Evolutionary conservation across 2,329 filamentous ascomycete species (phyloP).

Genomic region (Nemania sp.): DNA sequence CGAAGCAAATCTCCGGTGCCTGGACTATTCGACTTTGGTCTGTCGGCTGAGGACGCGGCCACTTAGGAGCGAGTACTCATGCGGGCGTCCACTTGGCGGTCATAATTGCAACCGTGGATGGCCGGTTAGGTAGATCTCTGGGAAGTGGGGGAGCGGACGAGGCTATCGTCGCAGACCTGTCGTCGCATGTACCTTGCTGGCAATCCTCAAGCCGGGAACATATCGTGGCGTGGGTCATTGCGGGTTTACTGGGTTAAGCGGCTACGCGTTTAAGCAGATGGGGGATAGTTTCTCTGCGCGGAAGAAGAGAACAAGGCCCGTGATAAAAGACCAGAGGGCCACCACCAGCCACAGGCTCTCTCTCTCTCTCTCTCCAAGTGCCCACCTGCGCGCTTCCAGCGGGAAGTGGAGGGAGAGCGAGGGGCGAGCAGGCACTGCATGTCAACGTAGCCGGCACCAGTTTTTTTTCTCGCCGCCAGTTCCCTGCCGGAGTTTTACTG

Average conservation of each 20-base stretch:
- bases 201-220: conserved; percentile 1
- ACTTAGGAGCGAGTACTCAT: conserved; percentile 35
- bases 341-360: conserved; percentile 6
- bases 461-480: conserved; percentile 34
- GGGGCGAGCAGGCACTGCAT: conserved; percentile 18
- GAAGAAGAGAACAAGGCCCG: background rate
- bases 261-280: background rate
- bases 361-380: conserved; percentile 5
- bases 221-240: conserved; percentile 6
- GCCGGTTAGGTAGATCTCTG: conserved; percentile 19
- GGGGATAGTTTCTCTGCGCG: background rate
- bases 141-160: conserved; percentile 24
- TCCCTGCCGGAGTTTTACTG: conserved; percentile 33
- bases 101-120: conserved; percentile 22
- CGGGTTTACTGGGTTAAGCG: background rate
- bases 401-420: conserved; percentile 1
- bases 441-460: conserved; percentile 28
- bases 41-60: conserved; percentile 37
- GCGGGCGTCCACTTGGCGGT: conserved; percentile 35
- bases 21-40: conserved; percentile 20
- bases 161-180: conserved; percentile 22
- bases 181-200: conserved; percentile 2
- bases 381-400: background rate
- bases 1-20: conserved; percentile 28
- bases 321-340: conserved; percentile 7